phyloP scores from a whole-genome alignment of 2,329 filamentous ascomycete species.

The Scortechinia acanthostroma region DNA sequence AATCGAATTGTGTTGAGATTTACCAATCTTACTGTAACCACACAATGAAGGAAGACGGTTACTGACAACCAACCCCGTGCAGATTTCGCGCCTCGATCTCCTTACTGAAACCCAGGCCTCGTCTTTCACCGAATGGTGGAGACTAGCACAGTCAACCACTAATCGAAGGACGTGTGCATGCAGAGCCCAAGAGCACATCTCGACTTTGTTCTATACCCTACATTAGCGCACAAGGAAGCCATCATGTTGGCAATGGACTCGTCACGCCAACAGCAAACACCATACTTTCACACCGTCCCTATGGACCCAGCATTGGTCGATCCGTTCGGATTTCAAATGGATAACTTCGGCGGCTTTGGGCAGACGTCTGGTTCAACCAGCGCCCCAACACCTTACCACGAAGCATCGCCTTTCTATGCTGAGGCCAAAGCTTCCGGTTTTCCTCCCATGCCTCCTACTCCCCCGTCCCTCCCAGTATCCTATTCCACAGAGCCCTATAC shows the following conservation, averaged over 20 bases:
- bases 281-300: not conserved
- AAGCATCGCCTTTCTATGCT: not conserved
- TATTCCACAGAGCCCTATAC: not conserved
- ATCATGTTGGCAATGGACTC: not conserved
- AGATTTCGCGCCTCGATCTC: too few species aligned
- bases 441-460: not conserved
- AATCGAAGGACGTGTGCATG: too few species aligned
- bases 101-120: too few species aligned
- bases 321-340: not conserved
- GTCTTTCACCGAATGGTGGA: too few species aligned
- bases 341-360: not conserved
- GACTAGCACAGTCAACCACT: too few species aligned
- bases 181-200: too few species aligned
- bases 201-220: too few species aligned
- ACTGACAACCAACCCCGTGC: too few species aligned
- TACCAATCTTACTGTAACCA: too few species aligned
- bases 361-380: not conserved
- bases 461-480: not conserved
- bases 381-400: not conserved
- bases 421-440: not conserved
- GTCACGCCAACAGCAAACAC: not conserved
- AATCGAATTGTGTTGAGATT: too few species aligned
- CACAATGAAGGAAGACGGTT: too few species aligned
- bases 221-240: too few species aligned
- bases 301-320: not conserved